Evolutionary conservation across 73 alveolate species (phyloP).

Genomic region (Tetrahymena borealis): DNA sequence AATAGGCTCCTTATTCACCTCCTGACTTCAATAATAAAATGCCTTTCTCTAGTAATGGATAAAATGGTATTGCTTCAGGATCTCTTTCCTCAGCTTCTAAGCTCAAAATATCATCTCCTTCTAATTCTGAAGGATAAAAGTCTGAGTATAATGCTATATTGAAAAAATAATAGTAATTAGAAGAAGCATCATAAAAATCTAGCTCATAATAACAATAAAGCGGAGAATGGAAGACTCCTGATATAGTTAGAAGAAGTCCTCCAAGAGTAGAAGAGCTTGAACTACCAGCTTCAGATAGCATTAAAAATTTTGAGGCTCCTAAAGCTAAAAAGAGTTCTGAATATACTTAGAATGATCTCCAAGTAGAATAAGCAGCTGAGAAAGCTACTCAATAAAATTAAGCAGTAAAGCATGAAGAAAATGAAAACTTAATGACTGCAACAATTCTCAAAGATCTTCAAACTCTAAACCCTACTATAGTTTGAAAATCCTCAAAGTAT

Average conservation of each 20-base stretch:
- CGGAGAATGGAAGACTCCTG: background rate
- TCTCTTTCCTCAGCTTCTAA: background rate
- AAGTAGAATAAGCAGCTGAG: background rate
- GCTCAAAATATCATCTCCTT: background rate
- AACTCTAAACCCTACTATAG: background rate
- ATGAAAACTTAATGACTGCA: background rate
- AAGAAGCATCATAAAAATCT: background rate
- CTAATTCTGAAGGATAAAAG: background rate
- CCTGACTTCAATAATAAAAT: background rate
- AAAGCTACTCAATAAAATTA: background rate
- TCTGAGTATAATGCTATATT: background rate
- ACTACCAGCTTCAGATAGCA: background rate
- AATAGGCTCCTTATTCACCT: background rate
- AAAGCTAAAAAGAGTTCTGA: background rate
- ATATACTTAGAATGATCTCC: background rate
- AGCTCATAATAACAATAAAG: background rate
- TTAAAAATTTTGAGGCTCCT: background rate
- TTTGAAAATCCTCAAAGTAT: too few relatives aligned
- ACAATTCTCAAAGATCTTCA: background rate
- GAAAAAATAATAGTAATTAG: background rate
- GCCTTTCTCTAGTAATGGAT: background rate
- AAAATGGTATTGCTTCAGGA: background rate
- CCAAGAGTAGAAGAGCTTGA: background rate
- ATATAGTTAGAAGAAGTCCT: background rate
- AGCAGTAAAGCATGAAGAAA: background rate